Conservation (phyloP, 768 basidiomycete species). For the Suillus cothurnatus region DNA sequence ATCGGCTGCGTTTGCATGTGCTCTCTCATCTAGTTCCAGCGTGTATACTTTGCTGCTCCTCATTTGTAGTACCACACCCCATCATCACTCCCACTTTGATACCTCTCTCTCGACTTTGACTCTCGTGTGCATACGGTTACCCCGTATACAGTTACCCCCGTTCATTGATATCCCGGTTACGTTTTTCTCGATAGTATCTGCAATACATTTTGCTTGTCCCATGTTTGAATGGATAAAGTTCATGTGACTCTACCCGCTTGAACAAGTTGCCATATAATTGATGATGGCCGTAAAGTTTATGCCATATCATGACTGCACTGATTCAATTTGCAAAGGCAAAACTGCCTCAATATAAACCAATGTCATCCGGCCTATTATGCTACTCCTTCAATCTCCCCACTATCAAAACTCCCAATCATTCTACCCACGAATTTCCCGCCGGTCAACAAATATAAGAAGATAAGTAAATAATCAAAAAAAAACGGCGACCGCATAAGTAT, state of each 20-base stretch:
- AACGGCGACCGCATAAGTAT: constrained; percentile 18
- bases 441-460: background rate
- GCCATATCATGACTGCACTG: too few relatives aligned
- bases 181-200: constrained; percentile 18
- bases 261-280: background rate
- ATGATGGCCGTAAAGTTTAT: background rate
- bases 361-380: too few relatives aligned
- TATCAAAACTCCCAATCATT: background rate
- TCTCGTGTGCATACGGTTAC: constrained; percentile 38
- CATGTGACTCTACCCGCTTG: background rate
- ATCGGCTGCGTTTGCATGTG: constrained; percentile 37
- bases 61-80: constrained; percentile 39
- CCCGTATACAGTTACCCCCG: constrained; percentile 39
- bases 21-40: constrained; percentile 35
- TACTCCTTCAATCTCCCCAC: too few relatives aligned
- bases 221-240: background rate
- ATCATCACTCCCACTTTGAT: constrained; percentile 36
- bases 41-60: constrained; percentile 38
- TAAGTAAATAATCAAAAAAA: background rate
- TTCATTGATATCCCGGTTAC: constrained; percentile 34
- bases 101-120: constrained; percentile 30
- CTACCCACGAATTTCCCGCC: background rate
- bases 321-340: background rate
- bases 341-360: background rate
- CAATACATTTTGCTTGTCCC: constrained; percentile 13